Evolutionary conservation across 768 basidiomycete genomes (phyloP), one percentile per base, ranked within the genome.

Genomic region (Mycena vitilis): DNA sequence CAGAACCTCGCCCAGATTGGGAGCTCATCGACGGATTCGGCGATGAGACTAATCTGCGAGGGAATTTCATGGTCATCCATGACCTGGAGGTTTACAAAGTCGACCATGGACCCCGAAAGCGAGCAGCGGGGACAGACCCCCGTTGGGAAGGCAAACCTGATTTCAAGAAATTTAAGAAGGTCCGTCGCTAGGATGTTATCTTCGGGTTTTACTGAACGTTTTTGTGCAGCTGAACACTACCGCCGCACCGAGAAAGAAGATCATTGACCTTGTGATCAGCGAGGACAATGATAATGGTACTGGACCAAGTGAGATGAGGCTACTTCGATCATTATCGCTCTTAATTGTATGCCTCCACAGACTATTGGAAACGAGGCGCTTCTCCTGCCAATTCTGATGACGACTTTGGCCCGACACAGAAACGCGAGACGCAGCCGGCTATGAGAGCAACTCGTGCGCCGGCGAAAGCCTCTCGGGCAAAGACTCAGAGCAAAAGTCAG

Each of bases 141-240:
- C 75, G 81, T 22, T 87, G 86, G 88, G 81, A 84, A 62, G 86
- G 86, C 2, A 80, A 81, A 54, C 86, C 86, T 0, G 88, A 95
- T 73, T 93, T 89, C 78, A 95, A 95, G 75, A 94, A 89, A 76
- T 95, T 94, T 73, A 92, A 87, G 71, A 89, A 88, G 85, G 90
- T 89, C n/a, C 37, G 83, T 59, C 23, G 30, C 40, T 48, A 18
- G 36, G 58, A 23, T 40, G 16, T 23, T n/a, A 67, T 49, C 16
- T 62, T 47, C 57, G 37, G 40, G 30, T 54, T 16, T 38, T 42
- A 45, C 12, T 49, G 47, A 40, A 37, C 22, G 18, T 62, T 67
- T 56, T 20, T 36, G 15, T 12, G 15, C 60, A 56, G 66, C 51
- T 59, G 56, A 54, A 40, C 10, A 68, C 12, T 30, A 63, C 69